Evolutionary conservation across 306 rosid genomes (phyloP).

Genomic region (Phaseolus lunatus): DNA sequence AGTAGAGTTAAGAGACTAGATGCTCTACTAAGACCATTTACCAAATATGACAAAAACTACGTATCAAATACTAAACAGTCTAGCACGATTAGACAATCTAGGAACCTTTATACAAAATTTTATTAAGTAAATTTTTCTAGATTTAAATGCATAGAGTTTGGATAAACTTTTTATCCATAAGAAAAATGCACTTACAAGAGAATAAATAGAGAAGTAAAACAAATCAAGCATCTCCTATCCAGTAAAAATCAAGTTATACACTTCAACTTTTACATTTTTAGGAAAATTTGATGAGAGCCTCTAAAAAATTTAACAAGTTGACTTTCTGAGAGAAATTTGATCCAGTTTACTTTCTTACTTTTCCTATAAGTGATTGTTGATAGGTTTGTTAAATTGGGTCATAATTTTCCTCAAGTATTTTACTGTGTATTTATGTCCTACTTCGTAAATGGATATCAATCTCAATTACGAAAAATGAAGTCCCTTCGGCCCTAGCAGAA

Average conservation of each 20-base stretch:
- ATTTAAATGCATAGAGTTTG: neutral
- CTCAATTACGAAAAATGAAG: neutral
- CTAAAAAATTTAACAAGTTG: neutral
- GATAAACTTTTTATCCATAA: neutral
- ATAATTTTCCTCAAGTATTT: neutral
- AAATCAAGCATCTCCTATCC: neutral
- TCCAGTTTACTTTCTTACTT: neutral
- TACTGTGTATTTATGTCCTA: conserved; percentile 10
- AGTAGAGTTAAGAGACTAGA: no score
- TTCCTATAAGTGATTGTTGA: neutral
- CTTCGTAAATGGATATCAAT: conserved; percentile 9
- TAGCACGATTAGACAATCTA: no score
- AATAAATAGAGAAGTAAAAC: neutral
- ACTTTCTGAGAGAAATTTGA: neutral
- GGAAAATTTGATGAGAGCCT: neutral
- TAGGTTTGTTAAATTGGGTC: neutral
- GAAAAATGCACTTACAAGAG: neutral
- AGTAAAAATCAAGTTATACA: neutral
- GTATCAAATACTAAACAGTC: no score
- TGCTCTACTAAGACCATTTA: no score
- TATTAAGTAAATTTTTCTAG: no score
- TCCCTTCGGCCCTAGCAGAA: neutral
- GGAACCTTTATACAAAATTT: no score
- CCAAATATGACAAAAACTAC: no score
- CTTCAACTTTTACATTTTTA: neutral